Conservation (phyloP, 768 basidiomycete genomes). For the Suillus subaureus region DNA sequence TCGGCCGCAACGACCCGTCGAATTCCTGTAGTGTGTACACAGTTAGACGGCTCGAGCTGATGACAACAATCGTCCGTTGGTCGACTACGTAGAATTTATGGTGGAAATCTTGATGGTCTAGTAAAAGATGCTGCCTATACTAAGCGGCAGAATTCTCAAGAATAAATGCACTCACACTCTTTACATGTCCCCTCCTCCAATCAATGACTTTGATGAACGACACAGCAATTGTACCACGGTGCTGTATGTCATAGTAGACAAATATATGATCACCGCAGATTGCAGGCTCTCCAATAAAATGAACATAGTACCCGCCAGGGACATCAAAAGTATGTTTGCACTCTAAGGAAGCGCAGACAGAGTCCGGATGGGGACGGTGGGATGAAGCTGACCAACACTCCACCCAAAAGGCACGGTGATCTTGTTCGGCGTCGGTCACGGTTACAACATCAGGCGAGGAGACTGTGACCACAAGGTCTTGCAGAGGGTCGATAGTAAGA, state of each 20-base stretch:
- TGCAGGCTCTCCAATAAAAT: background rate
- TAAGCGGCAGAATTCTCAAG: background rate
- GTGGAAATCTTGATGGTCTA: background rate
- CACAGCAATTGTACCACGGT: too few species aligned
- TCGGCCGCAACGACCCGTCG: background rate
- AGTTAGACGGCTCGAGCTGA: background rate
- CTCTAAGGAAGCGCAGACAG: background rate
- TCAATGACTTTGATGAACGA: background rate
- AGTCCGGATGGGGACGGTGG: background rate
- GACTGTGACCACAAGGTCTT: background rate
- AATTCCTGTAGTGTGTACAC: background rate
- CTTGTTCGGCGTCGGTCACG: background rate
- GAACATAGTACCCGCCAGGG: background rate
- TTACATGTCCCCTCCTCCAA: background rate
- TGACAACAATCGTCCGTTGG: background rate
- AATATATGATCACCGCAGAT: background rate
- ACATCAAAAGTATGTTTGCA: background rate
- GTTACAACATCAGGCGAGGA: background rate
- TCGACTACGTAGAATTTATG: background rate
- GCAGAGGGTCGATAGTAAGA: background rate
- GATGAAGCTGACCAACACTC: background rate
- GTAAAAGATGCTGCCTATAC: background rate
- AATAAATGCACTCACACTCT: background rate
- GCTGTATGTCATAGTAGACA: background rate
- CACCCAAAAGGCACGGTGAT: background rate